phyloP scores from a whole-genome alignment of 257 asterid species.

The Lithospermum erythrorhizon region DNA sequence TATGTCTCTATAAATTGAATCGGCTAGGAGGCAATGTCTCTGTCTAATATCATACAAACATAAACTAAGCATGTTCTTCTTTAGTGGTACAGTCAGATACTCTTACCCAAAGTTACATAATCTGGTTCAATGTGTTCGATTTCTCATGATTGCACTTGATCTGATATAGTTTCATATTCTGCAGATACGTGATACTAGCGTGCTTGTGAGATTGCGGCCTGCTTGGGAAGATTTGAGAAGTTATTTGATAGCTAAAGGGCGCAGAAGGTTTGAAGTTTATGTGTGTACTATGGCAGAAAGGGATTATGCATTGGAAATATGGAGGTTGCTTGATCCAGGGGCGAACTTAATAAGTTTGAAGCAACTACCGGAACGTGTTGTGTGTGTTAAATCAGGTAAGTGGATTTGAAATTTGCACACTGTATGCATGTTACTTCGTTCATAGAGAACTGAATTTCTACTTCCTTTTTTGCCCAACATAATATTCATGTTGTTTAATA shows the following conservation, averaged over 20 bases:
- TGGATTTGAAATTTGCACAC: neutral
- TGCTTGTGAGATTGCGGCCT: conserved; percentile 89
- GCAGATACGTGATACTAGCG: conserved; percentile 95
- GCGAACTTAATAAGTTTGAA: conserved; percentile 54
- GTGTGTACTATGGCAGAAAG: conserved; percentile 99
- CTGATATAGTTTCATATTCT: conserved; percentile 22
- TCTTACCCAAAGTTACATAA: neutral
- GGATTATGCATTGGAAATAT: conserved; percentile 91
- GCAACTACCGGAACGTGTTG: conserved; percentile 75
- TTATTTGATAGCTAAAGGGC: conserved; percentile 57
- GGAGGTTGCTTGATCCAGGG: conserved; percentile 98
- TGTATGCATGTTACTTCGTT: neutral
- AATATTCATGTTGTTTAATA: neutral
- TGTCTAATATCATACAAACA: neutral
- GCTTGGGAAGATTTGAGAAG: conserved; percentile 70
- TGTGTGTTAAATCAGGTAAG: conserved; percentile 82
- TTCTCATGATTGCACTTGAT: conserved; percentile 11
- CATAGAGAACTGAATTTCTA: neutral
- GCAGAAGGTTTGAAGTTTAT: conserved; percentile 92
- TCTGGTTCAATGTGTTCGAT: neutral
- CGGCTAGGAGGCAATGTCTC: neutral
- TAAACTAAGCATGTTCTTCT: neutral
- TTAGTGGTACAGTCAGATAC: neutral
- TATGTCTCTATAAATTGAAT: neutral
- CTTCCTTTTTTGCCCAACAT: neutral